These are phyloP conservation scores for Neurospora sp. DNA, from an alignment of 495 filamentous ascomycete genomes.

Conservation along the genomic window DNA sequence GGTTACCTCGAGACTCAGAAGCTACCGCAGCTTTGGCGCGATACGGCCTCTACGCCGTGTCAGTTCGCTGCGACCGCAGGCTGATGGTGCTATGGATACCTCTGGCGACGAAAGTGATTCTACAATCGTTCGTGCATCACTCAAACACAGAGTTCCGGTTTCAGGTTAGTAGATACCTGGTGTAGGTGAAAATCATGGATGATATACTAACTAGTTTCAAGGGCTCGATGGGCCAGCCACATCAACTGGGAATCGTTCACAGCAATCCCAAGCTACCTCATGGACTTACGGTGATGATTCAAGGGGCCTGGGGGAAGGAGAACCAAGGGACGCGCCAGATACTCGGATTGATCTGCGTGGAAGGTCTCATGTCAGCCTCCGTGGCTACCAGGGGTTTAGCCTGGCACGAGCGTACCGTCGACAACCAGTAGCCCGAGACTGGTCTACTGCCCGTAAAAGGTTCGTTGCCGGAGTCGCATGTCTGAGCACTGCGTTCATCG, in stretches of 20 bases:
- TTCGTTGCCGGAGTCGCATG: conserved; percentile 59
- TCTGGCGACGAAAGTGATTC: not conserved
- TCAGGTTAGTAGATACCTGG: not conserved
- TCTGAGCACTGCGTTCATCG: conserved; percentile 56
- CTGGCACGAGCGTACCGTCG: conserved; percentile 41
- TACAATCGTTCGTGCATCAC: not conserved
- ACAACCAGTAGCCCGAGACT: conserved; percentile 53
- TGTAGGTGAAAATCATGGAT: not conserved
- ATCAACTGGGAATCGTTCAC: not conserved
- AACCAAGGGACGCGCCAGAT: not conserved
- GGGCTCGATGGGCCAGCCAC: not conserved
- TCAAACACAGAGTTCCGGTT: not conserved
- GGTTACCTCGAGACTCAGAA: conserved; percentile 5
- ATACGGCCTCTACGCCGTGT: conserved; percentile 3
- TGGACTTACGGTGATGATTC: not conserved
- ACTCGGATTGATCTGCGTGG: conserved; percentile 25
- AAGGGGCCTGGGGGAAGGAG: not conserved
- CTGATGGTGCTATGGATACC: conserved; percentile 3
- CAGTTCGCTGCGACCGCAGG: conserved; percentile 4
- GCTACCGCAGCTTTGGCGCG: conserved; percentile 4
- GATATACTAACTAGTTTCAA: not conserved
- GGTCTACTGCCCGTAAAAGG: conserved; percentile 52
- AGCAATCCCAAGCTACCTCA: not conserved
- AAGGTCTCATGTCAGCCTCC: conserved; percentile 31
- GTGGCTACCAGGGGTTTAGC: conserved; percentile 39